Percentiles rank a stretch among this genome's conserved stretches.
Conservation (phyloP, 495 filamentous ascomycete genomes). For the Podospora sp. region DNA sequence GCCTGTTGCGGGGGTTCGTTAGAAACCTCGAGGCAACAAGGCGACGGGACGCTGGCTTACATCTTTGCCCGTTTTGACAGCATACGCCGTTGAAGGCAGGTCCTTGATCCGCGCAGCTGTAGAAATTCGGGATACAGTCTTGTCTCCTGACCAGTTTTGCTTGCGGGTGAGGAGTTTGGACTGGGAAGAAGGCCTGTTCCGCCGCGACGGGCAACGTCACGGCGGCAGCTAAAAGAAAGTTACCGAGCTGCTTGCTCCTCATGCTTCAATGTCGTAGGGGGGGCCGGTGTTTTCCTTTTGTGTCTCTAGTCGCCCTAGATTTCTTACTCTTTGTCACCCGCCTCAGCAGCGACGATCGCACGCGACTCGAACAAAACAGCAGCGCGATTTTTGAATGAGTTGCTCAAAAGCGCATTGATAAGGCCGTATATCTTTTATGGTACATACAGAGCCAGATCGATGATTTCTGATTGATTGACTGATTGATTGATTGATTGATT, state of each 20-base stretch:
- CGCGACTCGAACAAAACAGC: neutral
- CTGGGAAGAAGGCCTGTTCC: conserved; percentile 35
- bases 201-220: conserved; percentile 25
- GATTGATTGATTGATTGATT: too few species aligned
- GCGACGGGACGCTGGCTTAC: conserved; percentile 19
- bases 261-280: neutral
- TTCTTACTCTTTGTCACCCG: neutral
- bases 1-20: neutral
- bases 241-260: neutral
- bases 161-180: conserved; percentile 28
- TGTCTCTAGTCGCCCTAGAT: neutral
- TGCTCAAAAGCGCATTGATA: neutral
- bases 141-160: conserved; percentile 28
- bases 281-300: neutral
- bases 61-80: conserved; percentile 49
- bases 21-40: neutral
- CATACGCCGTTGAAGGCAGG: conserved; percentile 44
- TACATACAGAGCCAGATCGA: conserved; percentile 2
- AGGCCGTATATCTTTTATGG: neutral
- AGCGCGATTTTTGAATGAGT: neutral
- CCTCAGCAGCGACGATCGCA: neutral
- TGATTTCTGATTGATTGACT: neutral
- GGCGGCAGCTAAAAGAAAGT: conserved; percentile 18
- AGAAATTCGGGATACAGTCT: conserved; percentile 43
- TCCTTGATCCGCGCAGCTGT: conserved; percentile 46